Evolutionary conservation across 768 basidiomycete genomes (phyloP), one percentile per base, ranked within the genome.

Genomic region (Hypholoma sublateritium): DNA sequence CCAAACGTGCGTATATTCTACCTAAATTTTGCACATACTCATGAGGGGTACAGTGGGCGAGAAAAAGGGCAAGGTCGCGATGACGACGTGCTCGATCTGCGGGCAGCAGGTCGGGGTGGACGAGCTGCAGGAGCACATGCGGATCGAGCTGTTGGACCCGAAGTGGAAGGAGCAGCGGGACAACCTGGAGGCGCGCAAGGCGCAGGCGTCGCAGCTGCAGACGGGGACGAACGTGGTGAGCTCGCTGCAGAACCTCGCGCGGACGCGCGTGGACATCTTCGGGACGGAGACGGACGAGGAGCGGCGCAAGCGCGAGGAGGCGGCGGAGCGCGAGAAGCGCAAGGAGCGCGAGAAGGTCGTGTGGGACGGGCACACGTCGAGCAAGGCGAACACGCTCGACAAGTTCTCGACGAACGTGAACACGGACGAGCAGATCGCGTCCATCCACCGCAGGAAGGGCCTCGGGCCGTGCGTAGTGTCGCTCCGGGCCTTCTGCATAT

Each of bases 341-440:
- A 89, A 86, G 69, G 95, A 96, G 70, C 85, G 87, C 69, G 97
- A 98, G 74, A 95, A 91, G 69, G 91, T 93, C 62, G 92, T 98
- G 48, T 99, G 97, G 97, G 97, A 98, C 73, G 97, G 97, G 65
- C 95, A 98, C 72, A 95, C 95, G 1, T 91, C 93, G 43, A 91
- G 93, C 43, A 98, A 95, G 74, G 89, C 89, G 48, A 86, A 85
- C 62, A 97, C 94, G 1, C 78, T 95, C 67, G 91, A 95, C 80
- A 93, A 93, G 68, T 99, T 89, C 78, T 95, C 95, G 48, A 87
- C 86, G 14, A 89, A 89, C 60, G 94, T 92, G 77, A 95, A 94
- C 69, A 88, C 98, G 69, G 94, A 98, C 74, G 95, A 98, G 67
- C 97, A 99, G 70, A 99, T 99, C 70, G 93, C 93, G 43, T 93